phyloP scores from a whole-genome alignment of 495 filamentous ascomycete genomes.

The Friedmanniomyces endolithicus region DNA sequence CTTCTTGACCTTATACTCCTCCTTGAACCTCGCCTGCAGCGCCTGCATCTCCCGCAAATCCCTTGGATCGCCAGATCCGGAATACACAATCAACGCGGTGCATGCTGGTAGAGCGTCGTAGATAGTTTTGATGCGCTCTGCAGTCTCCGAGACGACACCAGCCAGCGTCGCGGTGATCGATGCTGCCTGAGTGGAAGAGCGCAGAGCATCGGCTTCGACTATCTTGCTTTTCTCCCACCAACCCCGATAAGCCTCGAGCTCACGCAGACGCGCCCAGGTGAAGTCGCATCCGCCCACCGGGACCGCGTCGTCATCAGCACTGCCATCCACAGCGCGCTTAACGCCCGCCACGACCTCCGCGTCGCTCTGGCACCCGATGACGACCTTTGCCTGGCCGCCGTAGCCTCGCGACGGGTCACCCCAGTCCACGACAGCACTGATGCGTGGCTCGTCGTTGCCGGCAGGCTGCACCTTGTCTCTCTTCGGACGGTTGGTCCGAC shows the following conservation, averaged over 20 bases:
- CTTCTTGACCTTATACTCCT: slow-evolving; percentile 64
- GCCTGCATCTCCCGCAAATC: slow-evolving; percentile 60
- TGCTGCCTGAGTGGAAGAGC: slow-evolving; percentile 2
- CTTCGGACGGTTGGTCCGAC: slow-evolving; percentile 42
- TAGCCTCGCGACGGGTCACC: slow-evolving; percentile 64
- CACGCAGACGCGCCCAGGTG: slow-evolving; percentile 75
- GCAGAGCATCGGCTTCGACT: slow-evolving; percentile 29
- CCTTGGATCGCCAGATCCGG: slow-evolving; percentile 76
- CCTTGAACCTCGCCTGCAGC: slow-evolving; percentile 58
- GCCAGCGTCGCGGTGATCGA: slow-evolving; percentile 27
- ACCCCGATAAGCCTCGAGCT: slow-evolving; percentile 66
- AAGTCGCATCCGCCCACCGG: slow-evolving; percentile 69
- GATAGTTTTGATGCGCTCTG: slow-evolving; percentile 51
- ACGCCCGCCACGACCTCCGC: slow-evolving; percentile 61
- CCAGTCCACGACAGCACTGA: slow-evolving; percentile 78
- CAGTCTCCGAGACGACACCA: slow-evolving; percentile 37
- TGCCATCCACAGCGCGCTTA: slow-evolving; percentile 37
- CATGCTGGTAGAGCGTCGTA: slow-evolving; percentile 67
- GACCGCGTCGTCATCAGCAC: slow-evolving; percentile 50
- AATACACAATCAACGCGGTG: slow-evolving; percentile 79
- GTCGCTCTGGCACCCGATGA: slow-evolving; percentile 64
- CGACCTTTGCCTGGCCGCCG: slow-evolving; percentile 55
- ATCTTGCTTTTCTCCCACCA: slow-evolving; percentile 54
- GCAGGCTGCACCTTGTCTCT: slow-evolving; percentile 36
- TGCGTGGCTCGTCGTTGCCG: slow-evolving; percentile 42